Percentiles rank a stretch among this genome's conserved stretches.
phyloP scores from a whole-genome alignment of 495 filamentous ascomycete species.

The Wilcoxina mikolae region DNA sequence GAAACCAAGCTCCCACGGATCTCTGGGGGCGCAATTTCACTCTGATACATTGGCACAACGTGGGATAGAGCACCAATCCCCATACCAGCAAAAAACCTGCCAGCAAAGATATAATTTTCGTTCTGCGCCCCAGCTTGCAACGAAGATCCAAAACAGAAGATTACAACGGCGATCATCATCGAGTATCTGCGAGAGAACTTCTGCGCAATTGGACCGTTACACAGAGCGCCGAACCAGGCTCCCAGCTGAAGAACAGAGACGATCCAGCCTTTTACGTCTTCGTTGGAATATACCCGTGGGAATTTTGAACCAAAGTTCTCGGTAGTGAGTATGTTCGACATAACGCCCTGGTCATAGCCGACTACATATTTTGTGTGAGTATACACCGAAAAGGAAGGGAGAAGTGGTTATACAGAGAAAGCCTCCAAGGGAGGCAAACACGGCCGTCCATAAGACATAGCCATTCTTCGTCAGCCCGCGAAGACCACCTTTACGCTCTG shows the following conservation, averaged over 20 bases:
- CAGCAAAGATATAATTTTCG: constrained; percentile 49
- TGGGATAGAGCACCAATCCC: constrained; percentile 55
- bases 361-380: neutral
- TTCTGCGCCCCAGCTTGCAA: constrained; percentile 54
- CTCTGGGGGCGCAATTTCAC: constrained; percentile 43
- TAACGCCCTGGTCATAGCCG: constrained; percentile 70
- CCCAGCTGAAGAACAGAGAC: constrained; percentile 60
- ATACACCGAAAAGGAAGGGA: neutral
- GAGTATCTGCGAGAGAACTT: constrained; percentile 57
- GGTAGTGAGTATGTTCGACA: constrained; percentile 32
- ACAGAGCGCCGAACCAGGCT: constrained; percentile 64
- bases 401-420: constrained; percentile 5
- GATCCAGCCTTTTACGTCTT: constrained; percentile 21
- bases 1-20: constrained; percentile 59
- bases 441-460: constrained; percentile 54
- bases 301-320: constrained; percentile 1
- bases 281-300: constrained; percentile 8
- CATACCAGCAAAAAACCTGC: constrained; percentile 66
- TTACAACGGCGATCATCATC: constrained; percentile 52
- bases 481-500: neutral
- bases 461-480: constrained; percentile 50
- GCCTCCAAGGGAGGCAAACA: constrained; percentile 67
- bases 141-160: constrained; percentile 66
- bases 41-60: constrained; percentile 56
- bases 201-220: constrained; percentile 64